Conservation (phyloP, 192 early-diverging fungal genomes). For the Coemansia sp. region DNA sequence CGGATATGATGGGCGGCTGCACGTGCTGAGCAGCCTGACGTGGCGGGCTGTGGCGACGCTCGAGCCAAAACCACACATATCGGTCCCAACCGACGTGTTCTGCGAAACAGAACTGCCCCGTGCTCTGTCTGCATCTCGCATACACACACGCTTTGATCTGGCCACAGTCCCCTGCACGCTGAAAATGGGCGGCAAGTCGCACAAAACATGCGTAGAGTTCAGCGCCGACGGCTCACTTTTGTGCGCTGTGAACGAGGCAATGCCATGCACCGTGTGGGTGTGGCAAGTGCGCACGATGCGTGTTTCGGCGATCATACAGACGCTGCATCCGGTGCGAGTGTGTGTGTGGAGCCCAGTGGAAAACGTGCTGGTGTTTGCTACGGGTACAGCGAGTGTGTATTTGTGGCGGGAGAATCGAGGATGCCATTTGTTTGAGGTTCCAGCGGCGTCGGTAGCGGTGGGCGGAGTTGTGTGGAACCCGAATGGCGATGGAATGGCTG, state of each 20-base stretch:
- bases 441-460: conserved; percentile 17
- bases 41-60: conserved; percentile 44
- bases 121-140: conserved; percentile 2
- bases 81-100: conserved; percentile 33
- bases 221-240: conserved; percentile 37
- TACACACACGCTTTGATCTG: conserved; percentile 33
- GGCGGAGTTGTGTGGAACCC: conserved; percentile 36
- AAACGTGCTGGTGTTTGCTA: conserved; percentile 26
- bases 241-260: conserved; percentile 23
- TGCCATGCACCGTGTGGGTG: conserved; percentile 46
- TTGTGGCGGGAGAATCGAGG: conserved; percentile 46
- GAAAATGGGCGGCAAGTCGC: conserved; percentile 6
- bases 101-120: background rate
- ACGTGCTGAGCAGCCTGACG: conserved; percentile 48
- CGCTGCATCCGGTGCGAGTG: conserved; percentile 21
- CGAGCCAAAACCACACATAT: conserved; percentile 12
- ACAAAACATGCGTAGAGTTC: conserved; percentile 21
- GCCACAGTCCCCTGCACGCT: conserved; percentile 19
- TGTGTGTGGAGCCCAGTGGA: conserved; percentile 49
- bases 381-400: conserved; percentile 30
- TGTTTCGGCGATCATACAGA: conserved; percentile 34
- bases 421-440: conserved; percentile 32
- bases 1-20: conserved; percentile 29
- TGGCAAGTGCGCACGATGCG: conserved; percentile 35
- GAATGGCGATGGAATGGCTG: conserved; percentile 32